Percentiles rank a stretch among this genome's conserved stretches.
Evolutionary conservation across 768 basidiomycete species (phyloP).

Genomic region (Lanmaoa pseudosensibilis): DNA sequence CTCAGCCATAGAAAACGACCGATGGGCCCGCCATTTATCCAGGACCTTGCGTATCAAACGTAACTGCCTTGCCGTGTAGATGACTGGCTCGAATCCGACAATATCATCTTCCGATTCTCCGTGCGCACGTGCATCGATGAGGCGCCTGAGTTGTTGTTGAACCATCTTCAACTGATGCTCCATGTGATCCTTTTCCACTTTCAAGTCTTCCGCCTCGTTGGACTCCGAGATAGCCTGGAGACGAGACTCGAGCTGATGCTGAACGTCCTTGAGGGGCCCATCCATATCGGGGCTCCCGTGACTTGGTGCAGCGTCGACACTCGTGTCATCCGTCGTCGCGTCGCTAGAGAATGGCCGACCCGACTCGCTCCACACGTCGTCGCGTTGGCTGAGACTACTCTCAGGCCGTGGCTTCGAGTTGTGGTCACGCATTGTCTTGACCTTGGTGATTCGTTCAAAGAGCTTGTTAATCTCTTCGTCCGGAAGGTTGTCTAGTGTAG

Average conservation of each 20-base stretch:
- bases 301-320: slow-evolving; percentile 64
- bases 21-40: slow-evolving; percentile 81
- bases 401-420: slow-evolving; percentile 82
- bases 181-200: slow-evolving; percentile 91
- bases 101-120: slow-evolving; percentile 71
- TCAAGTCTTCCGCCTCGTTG: slow-evolving; percentile 79
- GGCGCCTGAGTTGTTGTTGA: slow-evolving; percentile 76
- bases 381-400: slow-evolving; percentile 81
- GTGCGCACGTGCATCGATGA: slow-evolving; percentile 71
- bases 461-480: slow-evolving; percentile 94
- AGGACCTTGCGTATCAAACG: slow-evolving; percentile 80
- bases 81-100: slow-evolving; percentile 71
- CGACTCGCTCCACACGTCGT: slow-evolving; percentile 87
- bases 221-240: slow-evolving; percentile 62
- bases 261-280: slow-evolving; percentile 65
- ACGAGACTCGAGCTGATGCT: slow-evolving; percentile 73
- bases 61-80: slow-evolving; percentile 81
- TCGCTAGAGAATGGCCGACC: slow-evolving; percentile 80
- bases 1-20: slow-evolving; percentile 92
- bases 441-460: slow-evolving; percentile 92
- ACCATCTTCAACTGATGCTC: slow-evolving; percentile 82
- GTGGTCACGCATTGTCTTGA: slow-evolving; percentile 84
- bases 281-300: slow-evolving; percentile 66
- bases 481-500: slow-evolving; percentile 86
- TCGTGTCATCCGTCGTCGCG: slow-evolving; percentile 84